Conservation (phyloP, 1,284 basidiomycete genomes). For the Moesziomyces sp. region DNA sequence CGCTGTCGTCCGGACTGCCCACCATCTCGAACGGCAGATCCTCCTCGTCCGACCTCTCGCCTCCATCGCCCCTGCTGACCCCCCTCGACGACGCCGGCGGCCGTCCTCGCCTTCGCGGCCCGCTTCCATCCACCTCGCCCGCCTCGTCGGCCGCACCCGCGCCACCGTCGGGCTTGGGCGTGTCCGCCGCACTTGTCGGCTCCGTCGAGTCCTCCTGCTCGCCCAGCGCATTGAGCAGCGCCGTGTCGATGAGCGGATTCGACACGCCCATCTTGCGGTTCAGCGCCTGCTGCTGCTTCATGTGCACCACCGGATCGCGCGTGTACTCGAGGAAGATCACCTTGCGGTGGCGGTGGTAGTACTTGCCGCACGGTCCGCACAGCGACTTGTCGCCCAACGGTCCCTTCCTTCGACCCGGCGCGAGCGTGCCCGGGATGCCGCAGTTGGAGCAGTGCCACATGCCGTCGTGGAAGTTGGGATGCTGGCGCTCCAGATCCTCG, state of each 20-base stretch:
- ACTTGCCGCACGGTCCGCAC: slow-evolving; percentile 88
- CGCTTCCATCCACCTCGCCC: slow-evolving; percentile 10
- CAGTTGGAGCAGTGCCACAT: slow-evolving; percentile 67
- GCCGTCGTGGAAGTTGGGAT: slow-evolving; percentile 64
- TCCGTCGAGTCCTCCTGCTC: slow-evolving; percentile 41
- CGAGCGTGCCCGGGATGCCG: slow-evolving; percentile 61
- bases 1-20: slow-evolving; percentile 58
- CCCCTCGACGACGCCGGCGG: slow-evolving; percentile 21
- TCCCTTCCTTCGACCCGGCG: slow-evolving; percentile 73
- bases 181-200: slow-evolving; percentile 49
- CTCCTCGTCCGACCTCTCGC: slow-evolving; percentile 33
- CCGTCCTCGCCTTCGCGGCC: slow-evolving; percentile 19
- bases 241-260: slow-evolving; percentile 41
- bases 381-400: slow-evolving; percentile 89
- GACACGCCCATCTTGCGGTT: slow-evolving; percentile 43
- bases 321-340: slow-evolving; percentile 59
- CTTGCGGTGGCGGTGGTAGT: slow-evolving; percentile 62
- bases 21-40: slow-evolving; percentile 62
- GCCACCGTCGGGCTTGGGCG: slow-evolving; percentile 32
- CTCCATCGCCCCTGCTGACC: slow-evolving; percentile 18
- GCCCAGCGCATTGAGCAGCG: slow-evolving; percentile 38
- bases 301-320: slow-evolving; percentile 56
- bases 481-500: slow-evolving; percentile 63
- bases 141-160: slow-evolving; percentile 12
- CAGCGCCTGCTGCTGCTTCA: slow-evolving; percentile 47